A percentile compares a stretch with the other conserved stretches of the same genome.
Conservation (phyloP, 1,284 basidiomycete species). For the Sporisorium graminicola region DNA sequence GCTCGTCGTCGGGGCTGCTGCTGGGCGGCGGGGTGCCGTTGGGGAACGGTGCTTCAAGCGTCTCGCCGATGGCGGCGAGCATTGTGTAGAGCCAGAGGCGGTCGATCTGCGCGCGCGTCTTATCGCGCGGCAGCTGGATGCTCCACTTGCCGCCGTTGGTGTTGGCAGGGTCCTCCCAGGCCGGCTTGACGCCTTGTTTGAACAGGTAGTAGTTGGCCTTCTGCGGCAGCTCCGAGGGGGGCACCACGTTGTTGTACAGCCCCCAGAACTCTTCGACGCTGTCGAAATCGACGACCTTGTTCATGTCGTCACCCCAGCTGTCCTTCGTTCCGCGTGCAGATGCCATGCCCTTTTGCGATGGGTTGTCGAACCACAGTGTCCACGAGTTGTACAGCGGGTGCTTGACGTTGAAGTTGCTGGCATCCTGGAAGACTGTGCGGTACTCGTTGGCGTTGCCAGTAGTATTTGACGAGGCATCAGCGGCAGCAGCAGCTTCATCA, state of each 20-base stretch:
- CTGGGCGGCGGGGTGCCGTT: slow-evolving; percentile 48
- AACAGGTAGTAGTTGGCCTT: slow-evolving; percentile 99
- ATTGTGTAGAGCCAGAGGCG: slow-evolving; percentile 96
- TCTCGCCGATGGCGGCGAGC: slow-evolving; percentile 68
- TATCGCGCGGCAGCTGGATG: slow-evolving; percentile 95
- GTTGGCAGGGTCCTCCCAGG: slow-evolving; percentile 94
- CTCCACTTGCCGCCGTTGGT: slow-evolving; percentile 98
- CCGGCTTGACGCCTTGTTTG: slow-evolving; percentile 86
- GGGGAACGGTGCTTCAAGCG: slow-evolving; percentile 62
- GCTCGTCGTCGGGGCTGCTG: slow-evolving; percentile 48
- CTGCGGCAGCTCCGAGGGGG: slow-evolving; percentile 90
- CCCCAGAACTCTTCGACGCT: slow-evolving; percentile 69
- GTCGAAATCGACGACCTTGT: slow-evolving; percentile 67
- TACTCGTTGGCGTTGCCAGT: slow-evolving; percentile 41
- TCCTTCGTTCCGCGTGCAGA: slow-evolving; percentile 63
- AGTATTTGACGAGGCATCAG: slow-evolving; percentile 11
- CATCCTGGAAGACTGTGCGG: slow-evolving; percentile 67
- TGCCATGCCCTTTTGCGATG: slow-evolving; percentile 60
- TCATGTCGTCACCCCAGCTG: slow-evolving; percentile 69
- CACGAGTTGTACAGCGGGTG: slow-evolving; percentile 67
- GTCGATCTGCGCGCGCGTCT: slow-evolving; percentile 86
- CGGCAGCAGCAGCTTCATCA: slow-evolving; percentile 15
- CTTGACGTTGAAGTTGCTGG: slow-evolving; percentile 68
- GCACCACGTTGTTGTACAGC: slow-evolving; percentile 96
- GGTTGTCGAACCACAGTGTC: slow-evolving; percentile 70